A percentile compares a stretch with the other conserved stretches of the same genome.
These are phyloP conservation scores for Umbelopsis isabellina DNA, from an alignment of 192 early-diverging fungal species.

Conservation along the genomic window DNA sequence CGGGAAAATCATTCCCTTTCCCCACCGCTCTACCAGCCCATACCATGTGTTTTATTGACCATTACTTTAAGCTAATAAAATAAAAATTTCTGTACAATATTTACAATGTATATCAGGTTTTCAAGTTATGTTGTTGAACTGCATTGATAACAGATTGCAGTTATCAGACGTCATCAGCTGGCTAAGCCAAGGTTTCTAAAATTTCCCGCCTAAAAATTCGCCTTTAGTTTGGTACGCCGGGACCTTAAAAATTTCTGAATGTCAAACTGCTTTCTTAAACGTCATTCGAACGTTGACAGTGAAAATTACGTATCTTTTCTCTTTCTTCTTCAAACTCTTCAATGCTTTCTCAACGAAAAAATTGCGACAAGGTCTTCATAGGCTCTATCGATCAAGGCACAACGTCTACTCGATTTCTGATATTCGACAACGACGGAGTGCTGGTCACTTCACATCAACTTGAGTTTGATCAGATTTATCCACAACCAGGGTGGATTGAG, in stretches of 20 bases:
- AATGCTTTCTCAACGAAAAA: slow-evolving; percentile 9
- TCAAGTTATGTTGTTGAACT: no score
- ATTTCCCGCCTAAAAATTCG: not conserved
- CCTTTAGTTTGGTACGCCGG: not conserved
- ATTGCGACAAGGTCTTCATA: slow-evolving; percentile 51
- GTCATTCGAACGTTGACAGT: not conserved
- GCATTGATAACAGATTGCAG: no score
- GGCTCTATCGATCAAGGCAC: slow-evolving; percentile 96
- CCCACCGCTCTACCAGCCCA: not conserved
- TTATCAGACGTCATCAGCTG: no score
- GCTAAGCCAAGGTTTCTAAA: no score
- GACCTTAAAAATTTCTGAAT: not conserved
- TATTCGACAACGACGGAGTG: slow-evolving; percentile 79
- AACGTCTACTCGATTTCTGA: slow-evolving; percentile 86
- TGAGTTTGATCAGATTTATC: slow-evolving; percentile 82
- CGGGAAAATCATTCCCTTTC: not conserved
- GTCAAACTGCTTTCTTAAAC: not conserved
- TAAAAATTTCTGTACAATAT: not conserved
- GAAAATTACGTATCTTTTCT: not conserved
- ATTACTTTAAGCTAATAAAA: not conserved
- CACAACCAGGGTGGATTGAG: slow-evolving; percentile 86
- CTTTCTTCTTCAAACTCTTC: not conserved
- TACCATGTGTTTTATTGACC: not conserved
- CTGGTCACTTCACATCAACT: slow-evolving; percentile 75
- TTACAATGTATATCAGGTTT: not conserved